Percentiles rank a stretch among this genome's conserved stretches.
Evolutionary conservation across 2,329 filamentous ascomycete species (phyloP).

Genomic region (Nemania sp.): DNA sequence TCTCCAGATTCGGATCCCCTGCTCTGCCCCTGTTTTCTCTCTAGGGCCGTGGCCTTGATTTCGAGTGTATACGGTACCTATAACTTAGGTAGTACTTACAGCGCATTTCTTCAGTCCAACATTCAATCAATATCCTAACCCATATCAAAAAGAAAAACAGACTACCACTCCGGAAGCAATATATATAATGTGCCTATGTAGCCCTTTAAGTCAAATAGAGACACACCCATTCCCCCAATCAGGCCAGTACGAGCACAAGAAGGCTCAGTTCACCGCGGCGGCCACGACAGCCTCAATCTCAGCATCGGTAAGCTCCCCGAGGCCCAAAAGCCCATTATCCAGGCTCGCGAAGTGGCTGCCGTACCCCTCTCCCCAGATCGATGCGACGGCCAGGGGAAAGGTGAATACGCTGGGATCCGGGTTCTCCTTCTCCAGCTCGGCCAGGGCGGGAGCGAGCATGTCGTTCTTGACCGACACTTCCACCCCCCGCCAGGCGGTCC

Average conservation of each 20-base stretch:
- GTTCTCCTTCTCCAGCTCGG: slow-evolving; percentile 39
- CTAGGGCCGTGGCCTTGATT: no score
- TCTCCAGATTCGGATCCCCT: no score
- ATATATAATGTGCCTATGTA: no score
- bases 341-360: slow-evolving; percentile 39
- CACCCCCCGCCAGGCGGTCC: slow-evolving; percentile 33
- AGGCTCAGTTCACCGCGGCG: slow-evolving; percentile 8
- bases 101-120: no score
- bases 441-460: slow-evolving; percentile 36
- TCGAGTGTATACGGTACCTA: no score
- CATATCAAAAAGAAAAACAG: no score
- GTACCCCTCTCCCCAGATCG: slow-evolving; percentile 42
- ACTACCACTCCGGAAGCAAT: no score
- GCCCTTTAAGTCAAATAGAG: no score
- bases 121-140: no score
- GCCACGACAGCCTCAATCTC: slow-evolving; percentile 38
- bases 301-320: slow-evolving; percentile 40
- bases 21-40: no score
- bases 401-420: slow-evolving; percentile 34
- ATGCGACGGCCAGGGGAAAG: slow-evolving; percentile 38
- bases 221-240: no score
- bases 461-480: slow-evolving; percentile 37
- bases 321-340: slow-evolving; percentile 47
- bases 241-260: background rate
- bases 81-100: no score